Evolutionary conservation across 2,329 filamentous ascomycete species (phyloP), one percentile per base, ranked within the genome.

Genomic region (Fusarium mangiferae): DNA sequence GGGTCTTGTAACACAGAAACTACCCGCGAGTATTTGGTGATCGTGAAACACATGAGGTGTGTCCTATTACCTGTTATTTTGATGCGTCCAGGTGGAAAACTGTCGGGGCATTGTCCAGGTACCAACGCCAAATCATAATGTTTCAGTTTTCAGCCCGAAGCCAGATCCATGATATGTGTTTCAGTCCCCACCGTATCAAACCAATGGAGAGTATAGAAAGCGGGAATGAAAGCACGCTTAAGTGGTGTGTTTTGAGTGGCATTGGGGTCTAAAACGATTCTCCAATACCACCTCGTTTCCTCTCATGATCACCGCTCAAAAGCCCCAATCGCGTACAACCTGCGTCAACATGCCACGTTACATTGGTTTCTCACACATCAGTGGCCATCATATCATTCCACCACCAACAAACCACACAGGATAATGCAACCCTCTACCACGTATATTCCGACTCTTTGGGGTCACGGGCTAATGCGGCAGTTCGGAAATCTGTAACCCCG

Each of bases 111-210:
- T n/a, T 42, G 5, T n/a, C 44, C 20, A 10, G 22, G 1, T 17
- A 30, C 4, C 22, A 18, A 14, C 6, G 17, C 13, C 28, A 6
- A 5, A 35, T 10, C 3, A 6, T 10, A 18, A 28, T 13, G 44
- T 28, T 15, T 22, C 22, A 35, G 12, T 10, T 14, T 5, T 6
- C 28, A 1, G 4, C 2, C 6, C 17, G 28, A 13, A 6, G 11
- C 17, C 12, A 33, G 22, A 33, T 10, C 13, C 7, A 28, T 26
- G 12, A 6, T 4, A 20, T 45, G 9, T n/a, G 48, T 35, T 35
- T 22, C 22, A 33, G 15, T 0, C 14, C 4, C 1, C 7, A 33
- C 5, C 15, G 2, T 7, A 24, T 6, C 18, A 18, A 20, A 24
- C 5, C 6, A 18, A 30, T 33, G 33, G 33, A 13, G 5, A 13